Conservation (phyloP, 495 filamentous ascomycete genomes). For the Hypoxylon perforatum region DNA sequence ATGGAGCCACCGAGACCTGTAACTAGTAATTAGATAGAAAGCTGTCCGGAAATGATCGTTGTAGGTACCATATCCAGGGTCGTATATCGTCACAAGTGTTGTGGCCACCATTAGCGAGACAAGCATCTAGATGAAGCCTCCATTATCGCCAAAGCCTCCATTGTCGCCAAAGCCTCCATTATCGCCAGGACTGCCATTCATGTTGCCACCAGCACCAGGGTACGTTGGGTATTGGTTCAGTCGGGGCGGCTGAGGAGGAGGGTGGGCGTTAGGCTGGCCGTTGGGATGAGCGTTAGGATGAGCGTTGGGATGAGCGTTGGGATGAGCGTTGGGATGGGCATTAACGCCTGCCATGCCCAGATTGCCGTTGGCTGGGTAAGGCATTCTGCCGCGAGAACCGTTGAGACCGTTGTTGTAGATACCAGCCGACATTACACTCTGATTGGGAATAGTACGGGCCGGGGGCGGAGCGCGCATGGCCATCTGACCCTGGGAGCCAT, state of each 20-base stretch:
- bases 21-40: conserved; percentile 34
- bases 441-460: conserved; percentile 47
- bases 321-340: no score
- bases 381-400: conserved; percentile 34
- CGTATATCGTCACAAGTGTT: conserved; percentile 49
- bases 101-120: conserved; percentile 14
- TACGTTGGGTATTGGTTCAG: conserved; percentile 36
- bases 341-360: conserved; percentile 38
- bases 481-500: conserved; percentile 56
- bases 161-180: conserved; percentile 41
- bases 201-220: conserved; percentile 34
- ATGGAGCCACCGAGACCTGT: conserved; percentile 27
- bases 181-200: conserved; percentile 34
- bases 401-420: conserved; percentile 44
- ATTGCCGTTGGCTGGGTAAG: conserved; percentile 42
- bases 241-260: conserved; percentile 42
- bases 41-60: conserved; percentile 33
- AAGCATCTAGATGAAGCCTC: conserved; percentile 45
- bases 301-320: no score
- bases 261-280: conserved; percentile 9
- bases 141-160: conserved; percentile 32
- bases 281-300: no score
- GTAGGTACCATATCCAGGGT: conserved; percentile 26
- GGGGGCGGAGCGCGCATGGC: conserved; percentile 45
- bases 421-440: conserved; percentile 42